Evolutionary conservation across 148 eudicot species (phyloP).

Genomic region (Selenicereus undatus): DNA sequence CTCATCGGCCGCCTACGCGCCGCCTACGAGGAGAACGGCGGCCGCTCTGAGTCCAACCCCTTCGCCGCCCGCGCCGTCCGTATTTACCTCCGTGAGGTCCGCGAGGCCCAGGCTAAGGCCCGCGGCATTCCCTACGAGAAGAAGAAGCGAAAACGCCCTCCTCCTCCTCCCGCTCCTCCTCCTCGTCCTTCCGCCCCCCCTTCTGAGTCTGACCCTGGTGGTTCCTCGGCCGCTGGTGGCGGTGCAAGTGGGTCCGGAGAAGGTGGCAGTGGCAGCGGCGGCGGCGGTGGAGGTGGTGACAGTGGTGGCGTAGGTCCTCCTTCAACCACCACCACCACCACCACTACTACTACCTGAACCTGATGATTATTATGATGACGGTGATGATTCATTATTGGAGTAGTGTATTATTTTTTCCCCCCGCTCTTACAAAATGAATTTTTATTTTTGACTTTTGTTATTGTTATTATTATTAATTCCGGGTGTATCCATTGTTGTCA

Average conservation of each 20-base stretch:
- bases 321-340: background rate
- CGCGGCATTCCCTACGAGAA: constrained; percentile 61
- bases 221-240: constrained; percentile 5
- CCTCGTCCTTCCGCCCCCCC: background rate
- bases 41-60: constrained; percentile 53
- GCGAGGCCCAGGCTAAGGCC: constrained; percentile 56
- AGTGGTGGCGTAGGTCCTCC: background rate
- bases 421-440: background rate
- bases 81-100: constrained; percentile 52
- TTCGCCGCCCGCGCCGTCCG: constrained; percentile 62
- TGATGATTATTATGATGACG: background rate
- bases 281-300: background rate
- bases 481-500: background rate
- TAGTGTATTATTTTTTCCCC: background rate
- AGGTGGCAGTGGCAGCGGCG: background rate
- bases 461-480: background rate
- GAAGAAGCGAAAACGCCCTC: constrained; percentile 53
- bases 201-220: background rate
- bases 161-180: constrained; percentile 16
- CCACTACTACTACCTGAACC: background rate
- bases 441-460: background rate
- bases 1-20: constrained; percentile 64
- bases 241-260: constrained; percentile 7
- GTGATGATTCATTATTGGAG: background rate
- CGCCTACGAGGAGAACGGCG: constrained; percentile 65